phyloP scores from a whole-genome alignment of 1,284 basidiomycete genomes.

The Exsudoporus floridanus region DNA sequence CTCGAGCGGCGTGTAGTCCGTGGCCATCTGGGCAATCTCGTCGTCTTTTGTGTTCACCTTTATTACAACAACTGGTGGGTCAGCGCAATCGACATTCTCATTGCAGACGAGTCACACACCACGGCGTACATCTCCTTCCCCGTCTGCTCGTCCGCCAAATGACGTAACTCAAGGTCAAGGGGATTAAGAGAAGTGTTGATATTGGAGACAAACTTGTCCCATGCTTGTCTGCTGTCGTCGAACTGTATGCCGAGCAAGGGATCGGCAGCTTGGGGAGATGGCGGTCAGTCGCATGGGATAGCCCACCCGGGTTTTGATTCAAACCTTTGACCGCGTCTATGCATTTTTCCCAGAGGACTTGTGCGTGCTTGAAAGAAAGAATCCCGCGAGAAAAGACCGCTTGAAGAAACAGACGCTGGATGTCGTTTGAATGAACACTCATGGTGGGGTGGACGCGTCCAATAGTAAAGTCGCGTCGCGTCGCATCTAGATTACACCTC shows the following conservation, averaged over 20 bases:
- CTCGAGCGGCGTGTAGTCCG: conserved; percentile 74
- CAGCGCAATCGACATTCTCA: not conserved
- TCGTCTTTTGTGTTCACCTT: conserved; percentile 79
- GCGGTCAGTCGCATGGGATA: conserved; percentile 5
- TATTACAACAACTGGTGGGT: not conserved
- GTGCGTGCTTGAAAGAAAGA: conserved; percentile 60
- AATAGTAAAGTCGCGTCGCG: conserved; percentile 12
- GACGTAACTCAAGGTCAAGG: conserved; percentile 70
- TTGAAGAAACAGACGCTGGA: conserved; percentile 75
- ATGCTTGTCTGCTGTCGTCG: conserved; percentile 45
- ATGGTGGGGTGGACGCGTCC: conserved; percentile 12
- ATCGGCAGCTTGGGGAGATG: conserved; percentile 45
- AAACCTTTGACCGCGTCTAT: conserved; percentile 64
- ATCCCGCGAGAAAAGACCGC: conserved; percentile 68
- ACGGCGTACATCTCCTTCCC: conserved; percentile 65
- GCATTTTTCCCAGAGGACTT: conserved; percentile 65
- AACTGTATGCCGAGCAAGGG: conserved; percentile 48
- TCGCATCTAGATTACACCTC: not conserved
- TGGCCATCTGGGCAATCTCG: conserved; percentile 77
- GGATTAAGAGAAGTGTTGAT: conserved; percentile 63
- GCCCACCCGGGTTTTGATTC: not conserved
- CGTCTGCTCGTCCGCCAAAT: conserved; percentile 59
- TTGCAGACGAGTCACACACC: conserved; percentile 41
- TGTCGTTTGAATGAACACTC: conserved; percentile 55
- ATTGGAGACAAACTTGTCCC: conserved; percentile 57